Evolutionary conservation across 805 yeast genomes (phyloP).

Genomic region (Hanseniaspora occidentalis): DNA sequence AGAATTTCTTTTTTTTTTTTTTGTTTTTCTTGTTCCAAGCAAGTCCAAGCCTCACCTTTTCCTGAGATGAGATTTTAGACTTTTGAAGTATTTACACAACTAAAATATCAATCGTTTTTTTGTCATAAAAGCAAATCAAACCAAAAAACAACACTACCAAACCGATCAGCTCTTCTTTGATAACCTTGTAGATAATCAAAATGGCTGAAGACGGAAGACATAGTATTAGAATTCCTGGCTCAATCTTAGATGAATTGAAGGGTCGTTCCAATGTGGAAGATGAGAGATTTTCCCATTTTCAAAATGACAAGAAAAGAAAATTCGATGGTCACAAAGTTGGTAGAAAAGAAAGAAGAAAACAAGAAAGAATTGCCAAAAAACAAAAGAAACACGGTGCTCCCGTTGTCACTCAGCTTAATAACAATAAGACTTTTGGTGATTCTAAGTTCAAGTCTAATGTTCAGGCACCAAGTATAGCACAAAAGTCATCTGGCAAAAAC

Average conservation of each 20-base stretch:
- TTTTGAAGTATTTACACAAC: no score
- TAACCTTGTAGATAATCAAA: not conserved
- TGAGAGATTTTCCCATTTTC: slow-evolving; percentile 21
- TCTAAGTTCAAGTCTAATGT: not conserved
- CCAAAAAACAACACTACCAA: not conserved
- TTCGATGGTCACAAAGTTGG: slow-evolving; percentile 18
- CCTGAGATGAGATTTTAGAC: no score
- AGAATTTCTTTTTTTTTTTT: slow-evolving; percentile 2
- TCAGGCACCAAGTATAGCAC: not conserved
- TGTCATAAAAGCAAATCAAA: not conserved
- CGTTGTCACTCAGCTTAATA: slow-evolving; percentile 7
- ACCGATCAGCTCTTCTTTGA: not conserved
- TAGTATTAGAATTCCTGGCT: slow-evolving; percentile 45
- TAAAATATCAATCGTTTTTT: not conserved
- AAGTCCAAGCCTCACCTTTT: no score
- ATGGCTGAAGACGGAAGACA: slow-evolving; percentile 15
- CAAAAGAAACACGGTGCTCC: slow-evolving; percentile 6
- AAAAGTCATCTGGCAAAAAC: not conserved
- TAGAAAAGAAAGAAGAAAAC: slow-evolving; percentile 33
- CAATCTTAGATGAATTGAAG: slow-evolving; percentile 40
- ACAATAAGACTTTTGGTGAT: slow-evolving; percentile 5
- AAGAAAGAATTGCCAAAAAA: slow-evolving; percentile 20
- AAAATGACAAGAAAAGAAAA: slow-evolving; percentile 24
- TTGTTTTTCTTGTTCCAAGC: not conserved
- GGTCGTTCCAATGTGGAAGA: slow-evolving; percentile 31